phyloP scores from a whole-genome alignment of 73 alveolate species.

The Stentor coeruleus region DNA sequence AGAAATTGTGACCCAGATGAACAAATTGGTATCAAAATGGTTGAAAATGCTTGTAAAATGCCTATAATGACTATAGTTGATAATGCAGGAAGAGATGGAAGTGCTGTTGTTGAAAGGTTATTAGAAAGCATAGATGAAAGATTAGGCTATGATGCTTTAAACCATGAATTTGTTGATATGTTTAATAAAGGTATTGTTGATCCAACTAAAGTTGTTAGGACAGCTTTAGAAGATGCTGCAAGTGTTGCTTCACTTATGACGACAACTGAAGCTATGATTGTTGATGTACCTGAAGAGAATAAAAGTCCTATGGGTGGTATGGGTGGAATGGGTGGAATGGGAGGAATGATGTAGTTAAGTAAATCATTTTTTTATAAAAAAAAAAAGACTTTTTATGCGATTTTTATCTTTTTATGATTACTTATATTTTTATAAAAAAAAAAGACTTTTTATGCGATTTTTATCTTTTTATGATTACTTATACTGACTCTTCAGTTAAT shows the following conservation, averaged over 20 bases:
- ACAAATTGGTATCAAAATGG: constrained; percentile 83
- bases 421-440: too few relatives aligned
- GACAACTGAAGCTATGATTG: constrained; percentile 88
- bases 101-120: constrained; percentile 73
- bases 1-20: constrained; percentile 82
- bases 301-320: constrained; percentile 59
- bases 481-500: background rate
- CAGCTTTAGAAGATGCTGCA: constrained; percentile 93
- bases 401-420: too few relatives aligned
- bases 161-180: constrained; percentile 68
- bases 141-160: constrained; percentile 85
- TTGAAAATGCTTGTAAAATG: constrained; percentile 76
- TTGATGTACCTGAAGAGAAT: constrained; percentile 55
- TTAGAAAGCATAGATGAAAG: constrained; percentile 57
- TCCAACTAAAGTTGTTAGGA: constrained; percentile 98
- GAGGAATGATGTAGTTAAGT: too few relatives aligned
- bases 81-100: constrained; percentile 92
- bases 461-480: too few relatives aligned
- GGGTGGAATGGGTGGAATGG: constrained; percentile 94
- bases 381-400: too few relatives aligned
- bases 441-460: too few relatives aligned
- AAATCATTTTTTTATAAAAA: too few relatives aligned
- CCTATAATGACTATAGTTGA: constrained; percentile 82
- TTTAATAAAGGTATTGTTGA: constrained; percentile 89
- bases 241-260: constrained; percentile 95